Evolutionary conservation across 495 filamentous ascomycete species (phyloP), one percentile per base, ranked within the genome.

Genomic region (Penicillium waksmanii): DNA sequence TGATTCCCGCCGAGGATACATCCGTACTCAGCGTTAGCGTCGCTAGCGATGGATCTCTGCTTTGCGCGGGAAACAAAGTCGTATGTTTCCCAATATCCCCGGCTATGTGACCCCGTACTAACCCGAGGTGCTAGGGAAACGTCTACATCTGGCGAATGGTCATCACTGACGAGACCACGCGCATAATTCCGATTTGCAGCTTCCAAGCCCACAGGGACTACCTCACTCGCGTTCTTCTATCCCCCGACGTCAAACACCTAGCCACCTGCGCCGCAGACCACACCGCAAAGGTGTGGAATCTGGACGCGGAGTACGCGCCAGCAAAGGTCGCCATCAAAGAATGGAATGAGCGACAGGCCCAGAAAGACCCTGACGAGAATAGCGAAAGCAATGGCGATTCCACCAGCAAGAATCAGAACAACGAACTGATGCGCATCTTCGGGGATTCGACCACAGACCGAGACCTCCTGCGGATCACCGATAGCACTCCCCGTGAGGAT

Each of bases 181-280:
- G 90, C 60, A 89, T 98, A 13, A 81, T 97, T 17, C 96, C 96
- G 0, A 82, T 98, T 54, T 94, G 91, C 62, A 92, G 91, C 51
- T 98, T 98, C 82, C 85, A 87, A 34, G 95, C 96, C 1, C 95
- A 98, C 75, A 88, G 87, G 47, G 89, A 93, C 60, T 97, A 96
- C 74, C 94, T 98, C 59, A 98, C 92, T 11, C 91, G 95, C 42
- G 90, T 98, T 48, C 87, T 98, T 15, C 89, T 98, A 47, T 97
- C 94, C 0, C 95, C 95, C 10, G 95, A 98, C 71, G 95, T 98
- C 63, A 95, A 94, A 69, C 93, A 98, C 70, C 86, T 98, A 21
- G 95, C 95, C 3, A 98, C 95, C 43, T 98, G 95, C 79, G 96
- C 91, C 38, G 96, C 95, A 27, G 95, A 98, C 74, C 95, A 98